Evolutionary conservation across 345 rosid species (phyloP), one percentile per base, ranked within the genome.

Genomic region (Arabis alpina): DNA sequence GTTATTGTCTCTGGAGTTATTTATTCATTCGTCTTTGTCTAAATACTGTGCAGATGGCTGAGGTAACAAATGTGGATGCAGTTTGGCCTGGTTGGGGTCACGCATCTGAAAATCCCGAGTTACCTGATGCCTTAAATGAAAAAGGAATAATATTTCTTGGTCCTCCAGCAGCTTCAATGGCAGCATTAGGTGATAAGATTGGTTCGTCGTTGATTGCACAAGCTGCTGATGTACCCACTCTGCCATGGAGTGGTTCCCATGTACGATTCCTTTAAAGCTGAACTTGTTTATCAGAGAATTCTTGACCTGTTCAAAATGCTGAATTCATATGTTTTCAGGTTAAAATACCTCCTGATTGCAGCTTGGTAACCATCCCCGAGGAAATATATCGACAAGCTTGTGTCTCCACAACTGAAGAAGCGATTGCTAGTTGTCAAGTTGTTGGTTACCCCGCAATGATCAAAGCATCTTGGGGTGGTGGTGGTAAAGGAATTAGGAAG

Each of bases 41-140:
- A 47, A 61, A 68, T 58, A 37, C 42, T 77, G 24, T 61, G 64
- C 80, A 95, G 99, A 92, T 92, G 97, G 99, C 98, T 37, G 99
- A 95, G 77, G 85, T 87, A 75, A 95, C 99, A 15, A 92, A 58
- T 70, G 99, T 95, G 63, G 99, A 95, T 83, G 99, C 99, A 8
- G 97, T 95, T 75, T 95, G 99, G 99, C 99, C 99, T 80, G 99
- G 99, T 61, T 95, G 99, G 98, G 99, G 98, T 50, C 99, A 95
- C 84, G 99, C 99, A 47, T 95, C 99, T 9, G 99, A 92, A 82
- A 95, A 86, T 76, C 99, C 99, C 40, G 99, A 92, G 78, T 83
- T 95, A 43, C 98, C 98, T 4, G 98, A 95, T 77, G 98, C 97
- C 15, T 70, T 95, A 68, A 61, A 40, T 79, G 92, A 85, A 19